Percentiles rank a stretch among this genome's conserved stretches.
Evolutionary conservation across 345 rosid species (phyloP).

Genomic region (Conringia planisiliqua): DNA sequence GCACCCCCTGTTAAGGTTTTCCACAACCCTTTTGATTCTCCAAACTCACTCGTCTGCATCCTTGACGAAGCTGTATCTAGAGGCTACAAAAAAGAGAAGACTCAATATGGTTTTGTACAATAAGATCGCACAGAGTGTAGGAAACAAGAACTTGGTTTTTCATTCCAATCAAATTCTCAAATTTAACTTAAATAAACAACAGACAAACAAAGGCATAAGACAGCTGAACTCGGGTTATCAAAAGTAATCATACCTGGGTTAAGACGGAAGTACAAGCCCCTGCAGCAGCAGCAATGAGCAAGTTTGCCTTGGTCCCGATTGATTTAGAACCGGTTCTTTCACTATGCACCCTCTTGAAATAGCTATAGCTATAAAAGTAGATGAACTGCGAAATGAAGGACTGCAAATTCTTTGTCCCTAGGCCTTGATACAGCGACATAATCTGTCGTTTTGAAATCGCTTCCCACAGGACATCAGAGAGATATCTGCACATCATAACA

Average conservation of each 20-base stretch:
- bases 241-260: constrained; percentile 47
- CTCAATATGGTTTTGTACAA: not conserved
- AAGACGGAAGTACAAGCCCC: constrained; percentile 80
- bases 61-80: constrained; percentile 94
- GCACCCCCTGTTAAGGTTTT: constrained; percentile 60
- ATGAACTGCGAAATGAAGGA: constrained; percentile 80
- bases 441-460: constrained; percentile 55
- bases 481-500: constrained; percentile 47
- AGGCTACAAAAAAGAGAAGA: constrained; percentile 49
- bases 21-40: constrained; percentile 94
- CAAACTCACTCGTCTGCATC: constrained; percentile 97
- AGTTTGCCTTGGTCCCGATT: constrained; percentile 74
- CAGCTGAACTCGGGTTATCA: not conserved
- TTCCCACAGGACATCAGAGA: constrained; percentile 90
- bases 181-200: not conserved
- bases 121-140: not conserved
- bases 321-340: constrained; percentile 67
- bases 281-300: constrained; percentile 86
- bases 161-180: not conserved
- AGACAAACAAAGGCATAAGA: not conserved
- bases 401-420: constrained; percentile 92
- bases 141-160: not conserved
- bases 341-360: constrained; percentile 72
- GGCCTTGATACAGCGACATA: constrained; percentile 84
- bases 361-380: constrained; percentile 85